Base-by-base conservation (phyloP, 78 protist genomes). In the Guillardia theta region DNA sequence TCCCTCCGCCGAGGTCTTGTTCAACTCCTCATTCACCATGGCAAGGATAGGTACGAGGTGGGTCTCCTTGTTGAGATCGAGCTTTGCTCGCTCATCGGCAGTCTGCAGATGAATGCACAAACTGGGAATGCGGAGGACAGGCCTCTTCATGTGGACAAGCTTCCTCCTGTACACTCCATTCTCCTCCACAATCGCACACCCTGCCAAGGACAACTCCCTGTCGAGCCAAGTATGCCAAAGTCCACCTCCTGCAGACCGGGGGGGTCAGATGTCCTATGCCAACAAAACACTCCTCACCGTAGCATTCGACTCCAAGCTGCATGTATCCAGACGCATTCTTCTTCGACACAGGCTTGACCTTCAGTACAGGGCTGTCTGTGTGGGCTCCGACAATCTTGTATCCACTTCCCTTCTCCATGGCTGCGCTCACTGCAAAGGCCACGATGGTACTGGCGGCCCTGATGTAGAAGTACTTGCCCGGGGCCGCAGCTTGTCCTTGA, bases 161-260 rank as follows among this genome's bases (percentile, higher is more conserved):
- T 41, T 1, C 37, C 47, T 53, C 54, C 37, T 62, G 87, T 47
- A 53, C 45, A 45, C 27, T 0, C 47, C 39, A 15, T 36, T 48
- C 50, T 22, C 21, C 41, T 92, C 41, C 37, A 97, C 95, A 43
- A 96, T 83, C 41, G 96, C 98, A 33, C 98, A 92, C 37, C 98
- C 98, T 24, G 98, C 98, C 4, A 98, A 36, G 8, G 97, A 88
- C n/a, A 98, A 95, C 54, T 98, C 99, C n/a, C 80, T 92, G 88
- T 98, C 99, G 80, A 98, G 97, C 99, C 99, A 98, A 37, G 99
- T 98, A 94, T 97, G 96, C 98, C 99, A 98, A 33, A 98, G 93
- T 39, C 99, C 99, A 41, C 99, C 99, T n/a, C n/a, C n/a, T n/a
- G n/a, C n/a, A n/a, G n/a, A n/a, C n/a, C n/a, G n/a, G n/a, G n/a